A percentile compares a stretch with the other conserved stretches of the same genome.
These are phyloP conservation scores for Parastagonospora avenae DNA, from an alignment of 2,329 filamentous ascomycete species.

Conservation along the genomic window DNA sequence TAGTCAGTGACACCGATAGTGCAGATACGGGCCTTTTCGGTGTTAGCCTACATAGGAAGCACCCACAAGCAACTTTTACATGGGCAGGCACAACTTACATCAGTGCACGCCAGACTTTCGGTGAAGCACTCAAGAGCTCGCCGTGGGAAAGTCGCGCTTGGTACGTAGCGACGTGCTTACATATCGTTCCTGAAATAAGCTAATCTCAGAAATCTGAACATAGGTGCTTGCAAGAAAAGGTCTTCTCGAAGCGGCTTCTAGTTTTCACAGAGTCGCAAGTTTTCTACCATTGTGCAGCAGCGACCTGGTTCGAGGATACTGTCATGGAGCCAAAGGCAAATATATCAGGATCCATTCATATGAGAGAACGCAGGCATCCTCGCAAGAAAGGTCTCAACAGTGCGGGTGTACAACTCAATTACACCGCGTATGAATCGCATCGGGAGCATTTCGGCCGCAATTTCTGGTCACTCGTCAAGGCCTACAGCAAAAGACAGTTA, in stretches of 20 bases:
- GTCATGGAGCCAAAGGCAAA: slow-evolving; percentile 1
- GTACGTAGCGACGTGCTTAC: background rate
- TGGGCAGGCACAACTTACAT: slow-evolving; percentile 1
- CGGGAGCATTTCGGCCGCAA: background rate
- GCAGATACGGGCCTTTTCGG: slow-evolving; percentile 10
- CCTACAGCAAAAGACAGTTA: slow-evolving; percentile 4
- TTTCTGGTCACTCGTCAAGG: background rate
- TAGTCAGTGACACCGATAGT: slow-evolving; percentile 7
- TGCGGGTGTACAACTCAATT: background rate
- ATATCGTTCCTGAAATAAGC: background rate
- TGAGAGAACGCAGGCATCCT: background rate
- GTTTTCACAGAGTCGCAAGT: slow-evolving; percentile 1
- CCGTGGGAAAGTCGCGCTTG: slow-evolving; percentile 10
- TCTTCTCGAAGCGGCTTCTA: slow-evolving; percentile 7
- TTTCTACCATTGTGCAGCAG: slow-evolving; percentile 2
- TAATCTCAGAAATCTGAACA: background rate
- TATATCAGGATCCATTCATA: background rate
- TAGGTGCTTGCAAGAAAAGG: slow-evolving; percentile 9
- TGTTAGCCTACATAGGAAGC: background rate
- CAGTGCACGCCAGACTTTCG: slow-evolving; percentile 1
- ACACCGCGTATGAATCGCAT: background rate
- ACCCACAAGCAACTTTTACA: slow-evolving; percentile 1
- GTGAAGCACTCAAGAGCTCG: background rate
- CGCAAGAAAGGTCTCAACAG: background rate
- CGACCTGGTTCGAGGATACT: slow-evolving; percentile 6